Evolutionary conservation across 495 filamentous ascomycete species (phyloP).

Genomic region (Penicillium herquei): DNA sequence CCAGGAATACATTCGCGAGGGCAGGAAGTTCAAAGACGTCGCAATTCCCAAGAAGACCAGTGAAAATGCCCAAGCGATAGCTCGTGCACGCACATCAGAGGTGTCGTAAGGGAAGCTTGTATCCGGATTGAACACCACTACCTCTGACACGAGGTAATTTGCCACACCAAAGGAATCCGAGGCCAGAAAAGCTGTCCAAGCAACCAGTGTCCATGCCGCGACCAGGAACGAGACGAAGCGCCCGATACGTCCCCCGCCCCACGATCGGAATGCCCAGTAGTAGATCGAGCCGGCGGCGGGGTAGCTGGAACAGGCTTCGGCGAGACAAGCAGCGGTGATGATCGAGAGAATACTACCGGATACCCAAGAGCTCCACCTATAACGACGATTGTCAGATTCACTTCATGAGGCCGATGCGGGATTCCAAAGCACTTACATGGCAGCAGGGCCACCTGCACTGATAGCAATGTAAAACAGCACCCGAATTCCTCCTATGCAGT

Average conservation of each 20-base stretch:
- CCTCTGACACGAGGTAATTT: slow-evolving; percentile 34
- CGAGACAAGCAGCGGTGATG: slow-evolving; percentile 35
- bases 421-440: slow-evolving; percentile 21
- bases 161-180: slow-evolving; percentile 38
- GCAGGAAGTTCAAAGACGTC: slow-evolving; percentile 33
- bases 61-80: slow-evolving; percentile 34
- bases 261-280: slow-evolving; percentile 39
- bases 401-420: background rate
- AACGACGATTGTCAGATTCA: slow-evolving; percentile 3
- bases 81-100: slow-evolving; percentile 30
- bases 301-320: slow-evolving; percentile 34
- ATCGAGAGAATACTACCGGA: slow-evolving; percentile 35
- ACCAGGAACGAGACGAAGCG: slow-evolving; percentile 34
- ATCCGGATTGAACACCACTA: slow-evolving; percentile 30
- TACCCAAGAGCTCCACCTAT: slow-evolving; percentile 39
- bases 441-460: slow-evolving; percentile 31
- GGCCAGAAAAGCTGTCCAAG: slow-evolving; percentile 35
- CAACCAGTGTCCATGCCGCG: slow-evolving; percentile 37
- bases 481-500: slow-evolving; percentile 34
- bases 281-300: slow-evolving; percentile 38
- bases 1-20: slow-evolving; percentile 33
- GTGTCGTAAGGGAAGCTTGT: slow-evolving; percentile 31
- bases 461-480: slow-evolving; percentile 36
- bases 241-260: slow-evolving; percentile 29
- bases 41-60: slow-evolving; percentile 30